Percentiles rank a stretch among this genome's conserved stretches.
phyloP scores from a whole-genome alignment of 352 stramenopile species.

The Phytophthora pseudosyringae region DNA sequence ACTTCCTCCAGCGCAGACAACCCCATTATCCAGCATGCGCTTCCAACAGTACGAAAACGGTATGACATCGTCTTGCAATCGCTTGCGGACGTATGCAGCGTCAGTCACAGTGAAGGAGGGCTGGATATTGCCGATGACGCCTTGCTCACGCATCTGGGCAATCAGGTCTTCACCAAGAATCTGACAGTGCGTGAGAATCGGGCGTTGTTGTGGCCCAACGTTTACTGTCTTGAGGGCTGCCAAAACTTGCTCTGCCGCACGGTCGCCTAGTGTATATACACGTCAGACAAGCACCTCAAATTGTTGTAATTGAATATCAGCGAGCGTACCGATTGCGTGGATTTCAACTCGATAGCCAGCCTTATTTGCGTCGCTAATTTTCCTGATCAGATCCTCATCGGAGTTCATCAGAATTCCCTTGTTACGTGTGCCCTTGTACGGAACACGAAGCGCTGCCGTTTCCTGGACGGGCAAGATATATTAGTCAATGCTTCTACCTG shows the following conservation, averaged over 20 bases:
- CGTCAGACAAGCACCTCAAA: conserved; percentile 8
- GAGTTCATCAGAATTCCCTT: conserved; percentile 88
- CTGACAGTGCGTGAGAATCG: conserved; percentile 92
- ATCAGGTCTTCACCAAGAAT: conserved; percentile 82
- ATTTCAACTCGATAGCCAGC: conserved; percentile 86
- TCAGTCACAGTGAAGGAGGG: conserved; percentile 91
- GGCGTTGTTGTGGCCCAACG: conserved; percentile 57
- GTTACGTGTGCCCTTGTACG: conserved; percentile 71
- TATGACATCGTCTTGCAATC: conserved; percentile 63
- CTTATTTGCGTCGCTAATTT: conserved; percentile 62
- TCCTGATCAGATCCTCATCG: conserved; percentile 60
- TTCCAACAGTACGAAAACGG: conserved; percentile 88
- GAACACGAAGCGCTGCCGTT: conserved; percentile 78
- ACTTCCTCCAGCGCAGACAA: conserved; percentile 83
- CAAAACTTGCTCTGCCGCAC: conserved; percentile 78
- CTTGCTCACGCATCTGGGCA: conserved; percentile 66
- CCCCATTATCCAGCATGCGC: conserved; percentile 71
- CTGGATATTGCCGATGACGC: conserved; percentile 90
- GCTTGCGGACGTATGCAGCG: conserved; percentile 79
- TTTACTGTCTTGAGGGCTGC: conserved; percentile 60
- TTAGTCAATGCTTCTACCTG: background rate
- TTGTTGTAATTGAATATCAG: background rate
- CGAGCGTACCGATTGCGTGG: conserved; percentile 82
- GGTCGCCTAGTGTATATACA: conserved; percentile 49
- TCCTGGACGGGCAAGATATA: conserved; percentile 49